Conservation (phyloP, 805 yeast species). For the Yarrowia sp. region DNA sequence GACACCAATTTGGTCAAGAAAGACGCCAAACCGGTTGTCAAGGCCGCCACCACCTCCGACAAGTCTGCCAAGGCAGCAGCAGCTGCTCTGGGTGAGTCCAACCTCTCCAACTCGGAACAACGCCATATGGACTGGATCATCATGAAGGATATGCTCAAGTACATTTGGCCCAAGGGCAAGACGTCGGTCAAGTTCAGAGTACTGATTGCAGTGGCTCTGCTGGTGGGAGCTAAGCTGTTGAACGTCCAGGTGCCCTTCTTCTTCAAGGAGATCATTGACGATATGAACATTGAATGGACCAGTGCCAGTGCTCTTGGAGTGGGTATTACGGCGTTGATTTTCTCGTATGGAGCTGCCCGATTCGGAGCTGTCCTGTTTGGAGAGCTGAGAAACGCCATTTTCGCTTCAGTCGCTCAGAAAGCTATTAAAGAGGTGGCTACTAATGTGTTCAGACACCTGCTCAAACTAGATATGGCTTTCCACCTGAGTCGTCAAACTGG, state of each 20-base stretch:
- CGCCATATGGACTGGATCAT: slow-evolving; percentile 30
- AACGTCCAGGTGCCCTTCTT: slow-evolving; percentile 96
- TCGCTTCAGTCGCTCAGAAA: slow-evolving; percentile 91
- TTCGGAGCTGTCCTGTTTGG: slow-evolving; percentile 94
- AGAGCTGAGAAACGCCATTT: slow-evolving; percentile 90
- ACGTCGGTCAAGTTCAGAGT: slow-evolving; percentile 61
- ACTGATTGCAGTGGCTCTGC: slow-evolving; percentile 64
- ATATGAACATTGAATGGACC: slow-evolving; percentile 88
- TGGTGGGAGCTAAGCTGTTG: slow-evolving; percentile 76
- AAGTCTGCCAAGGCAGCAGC: neutral
- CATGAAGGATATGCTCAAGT: slow-evolving; percentile 35
- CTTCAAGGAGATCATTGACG: slow-evolving; percentile 84
- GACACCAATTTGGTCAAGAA: neutral
- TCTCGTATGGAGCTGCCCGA: slow-evolving; percentile 91
- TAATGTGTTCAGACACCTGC: slow-evolving; percentile 79
- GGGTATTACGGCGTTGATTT: slow-evolving; percentile 60
- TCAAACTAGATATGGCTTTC: slow-evolving; percentile 82
- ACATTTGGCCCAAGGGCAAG: slow-evolving; percentile 42
- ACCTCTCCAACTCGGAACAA: slow-evolving; percentile 14
- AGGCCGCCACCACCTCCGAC: neutral
- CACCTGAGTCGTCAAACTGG: slow-evolving; percentile 93
- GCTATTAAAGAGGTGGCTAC: slow-evolving; percentile 89
- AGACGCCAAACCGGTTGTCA: neutral
- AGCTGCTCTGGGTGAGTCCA: neutral
- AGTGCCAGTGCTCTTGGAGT: slow-evolving; percentile 62